Evolutionary conservation across 2,329 filamentous ascomycete species (phyloP), one percentile per base, ranked within the genome.

Genomic region (Ustulina deusta): DNA sequence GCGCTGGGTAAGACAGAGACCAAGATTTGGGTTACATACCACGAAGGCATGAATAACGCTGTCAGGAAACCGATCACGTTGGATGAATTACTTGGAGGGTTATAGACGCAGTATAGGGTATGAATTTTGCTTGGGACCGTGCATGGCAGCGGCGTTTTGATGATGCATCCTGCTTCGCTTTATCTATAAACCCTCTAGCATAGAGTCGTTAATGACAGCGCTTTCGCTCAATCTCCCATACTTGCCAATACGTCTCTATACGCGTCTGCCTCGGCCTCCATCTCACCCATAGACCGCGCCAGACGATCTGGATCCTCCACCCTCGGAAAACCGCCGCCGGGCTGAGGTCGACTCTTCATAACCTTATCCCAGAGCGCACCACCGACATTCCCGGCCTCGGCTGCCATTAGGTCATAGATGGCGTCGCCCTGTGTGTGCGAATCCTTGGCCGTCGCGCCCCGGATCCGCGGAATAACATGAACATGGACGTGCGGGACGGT

Each of bases 401-500:
- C 87, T 75, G 97, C 93, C 84, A 99, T 87, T 81, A 89, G 86
- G 70, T 89, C 88, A 81, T 99, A 98, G 59, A 99, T 87, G 52
- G 72, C 73, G 68, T 78, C 77, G 25, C 74, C 76, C 20, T 73
- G 54, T 1, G 74, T 74, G 34, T 56, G 34, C 17, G 27, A 58
- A 55, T 73, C 71, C 69, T 78, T 78, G 22, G 71, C 74, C 42
- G 75, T 78, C 34, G 65, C 68, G 49, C 74, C 75, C 17, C 73
- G 73, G 66, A 79, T 77, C 48, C 77, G 76, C 66, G 77, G 77
- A 58, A 78, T 78, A 60, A 79, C 76, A 70, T 99, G 96, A 29
- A 94, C 92, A 81, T 99, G 96, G 15, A 97, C 89, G 81, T 99
- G 96, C 9, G 93, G 86, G 51, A 99, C 95, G 65, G 93, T 97